Conservation (phyloP, 148 eudicot genomes). For the Rhododendron ferrugineum region DNA sequence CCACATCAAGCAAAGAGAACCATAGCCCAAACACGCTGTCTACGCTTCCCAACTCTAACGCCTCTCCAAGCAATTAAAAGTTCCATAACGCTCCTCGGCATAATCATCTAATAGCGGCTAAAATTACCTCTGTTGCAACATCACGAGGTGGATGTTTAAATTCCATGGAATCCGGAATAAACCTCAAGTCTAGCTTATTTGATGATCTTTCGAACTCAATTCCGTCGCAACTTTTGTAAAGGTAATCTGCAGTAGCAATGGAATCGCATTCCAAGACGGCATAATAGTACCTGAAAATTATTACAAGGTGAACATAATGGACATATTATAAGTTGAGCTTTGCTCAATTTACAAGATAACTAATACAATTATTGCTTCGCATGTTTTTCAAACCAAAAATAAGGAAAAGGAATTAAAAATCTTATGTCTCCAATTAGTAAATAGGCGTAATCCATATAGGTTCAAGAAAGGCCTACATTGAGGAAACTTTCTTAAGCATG, state of each 20-base stretch:
- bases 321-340: not conserved
- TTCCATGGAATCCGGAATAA: slow-evolving; percentile 91
- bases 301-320: not conserved
- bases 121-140: slow-evolving; percentile 75
- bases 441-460: not conserved
- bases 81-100: too few species aligned
- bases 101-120: not conserved
- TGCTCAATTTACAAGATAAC: not conserved
- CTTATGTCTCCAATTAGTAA: not conserved
- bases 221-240: slow-evolving; percentile 86
- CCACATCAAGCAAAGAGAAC: too few species aligned
- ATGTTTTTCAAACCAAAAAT: not conserved
- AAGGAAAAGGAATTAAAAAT: not conserved
- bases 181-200: slow-evolving; percentile 83
- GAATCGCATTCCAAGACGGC: slow-evolving; percentile 96
- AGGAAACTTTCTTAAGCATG: not conserved
- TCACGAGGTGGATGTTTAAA: slow-evolving; percentile 83
- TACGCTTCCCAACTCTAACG: too few species aligned
- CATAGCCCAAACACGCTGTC: too few species aligned
- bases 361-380: not conserved
- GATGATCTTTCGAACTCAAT: slow-evolving; percentile 90
- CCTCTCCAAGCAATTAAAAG: too few species aligned
- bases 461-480: not conserved
- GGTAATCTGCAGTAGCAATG: slow-evolving; percentile 78
- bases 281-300: slow-evolving; percentile 65